phyloP scores from a whole-genome alignment of 176 grass and related monocot genomes.

The Elymus sibiricus region DNA sequence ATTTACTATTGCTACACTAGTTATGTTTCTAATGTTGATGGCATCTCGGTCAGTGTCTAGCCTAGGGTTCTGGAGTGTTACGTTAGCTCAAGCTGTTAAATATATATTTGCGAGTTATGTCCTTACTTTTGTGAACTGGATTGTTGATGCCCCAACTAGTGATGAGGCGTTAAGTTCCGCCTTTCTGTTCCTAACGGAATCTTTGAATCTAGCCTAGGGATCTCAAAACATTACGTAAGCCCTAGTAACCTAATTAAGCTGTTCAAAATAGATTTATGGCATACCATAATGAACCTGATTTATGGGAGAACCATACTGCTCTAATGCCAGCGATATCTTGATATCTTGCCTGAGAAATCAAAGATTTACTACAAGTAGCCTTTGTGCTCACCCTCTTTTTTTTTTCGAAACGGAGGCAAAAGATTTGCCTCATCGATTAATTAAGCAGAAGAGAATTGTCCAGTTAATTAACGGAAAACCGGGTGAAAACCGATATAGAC shows the following conservation, averaged over 20 bases:
- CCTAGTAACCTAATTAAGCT: not conserved
- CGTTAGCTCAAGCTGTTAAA: conserved; percentile 8
- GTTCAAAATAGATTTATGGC: not conserved
- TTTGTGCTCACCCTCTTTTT: not conserved
- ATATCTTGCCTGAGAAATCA: not conserved
- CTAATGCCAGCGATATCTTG: not conserved
- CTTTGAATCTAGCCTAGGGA: not conserved
- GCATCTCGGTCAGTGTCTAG: not conserved
- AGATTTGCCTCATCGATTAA: too few relatives aligned
- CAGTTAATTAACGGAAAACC: too few relatives aligned
- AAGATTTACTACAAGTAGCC: not conserved
- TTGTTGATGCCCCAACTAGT: not conserved
- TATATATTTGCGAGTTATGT: not conserved
- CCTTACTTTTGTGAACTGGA: not conserved
- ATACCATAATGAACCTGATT: not conserved
- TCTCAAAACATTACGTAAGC: not conserved
- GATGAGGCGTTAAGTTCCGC: not conserved
- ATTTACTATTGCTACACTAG: conserved; percentile 4
- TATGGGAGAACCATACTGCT: not conserved
- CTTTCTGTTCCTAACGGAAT: not conserved
- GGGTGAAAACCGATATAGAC: too few relatives aligned
- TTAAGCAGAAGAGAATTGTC: too few relatives aligned
- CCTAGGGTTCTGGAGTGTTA: not conserved
- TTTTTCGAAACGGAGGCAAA: too few relatives aligned
- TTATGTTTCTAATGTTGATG: not conserved